Evolutionary conservation across 768 basidiomycete species (phyloP).

Genomic region (Tricholoma matsutake): DNA sequence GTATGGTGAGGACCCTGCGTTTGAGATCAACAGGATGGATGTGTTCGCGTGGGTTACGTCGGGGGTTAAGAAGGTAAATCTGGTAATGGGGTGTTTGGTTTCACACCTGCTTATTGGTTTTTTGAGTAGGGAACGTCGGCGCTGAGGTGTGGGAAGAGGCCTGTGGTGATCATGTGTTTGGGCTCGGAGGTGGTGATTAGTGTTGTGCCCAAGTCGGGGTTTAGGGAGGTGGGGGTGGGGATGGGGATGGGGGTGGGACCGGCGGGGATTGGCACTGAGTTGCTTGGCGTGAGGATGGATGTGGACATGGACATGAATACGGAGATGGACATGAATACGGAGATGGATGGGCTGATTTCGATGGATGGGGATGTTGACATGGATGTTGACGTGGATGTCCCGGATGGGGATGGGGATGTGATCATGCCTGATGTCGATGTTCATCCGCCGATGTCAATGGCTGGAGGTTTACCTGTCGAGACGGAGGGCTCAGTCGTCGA

Average conservation of each 20-base stretch:
- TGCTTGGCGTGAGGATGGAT: neutral
- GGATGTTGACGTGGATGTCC: no score
- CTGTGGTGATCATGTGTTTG: conserved; percentile 33
- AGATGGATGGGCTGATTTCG: neutral
- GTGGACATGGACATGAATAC: neutral
- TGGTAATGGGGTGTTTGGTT: no score
- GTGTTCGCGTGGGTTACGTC: conserved; percentile 40
- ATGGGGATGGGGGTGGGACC: neutral
- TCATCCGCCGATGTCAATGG: neutral
- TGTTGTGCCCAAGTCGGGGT: conserved; percentile 22
- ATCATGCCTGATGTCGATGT: neutral
- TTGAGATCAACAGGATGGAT: conserved; percentile 32
- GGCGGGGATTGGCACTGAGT: neutral
- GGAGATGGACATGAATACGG: neutral
- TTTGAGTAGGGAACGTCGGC: conserved; percentile 17
- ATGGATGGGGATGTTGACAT: conserved; percentile 12
- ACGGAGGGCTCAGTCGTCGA: neutral
- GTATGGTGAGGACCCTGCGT: conserved; percentile 33
- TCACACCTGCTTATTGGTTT: neutral
- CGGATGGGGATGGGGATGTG: neutral
- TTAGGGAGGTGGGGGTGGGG: neutral
- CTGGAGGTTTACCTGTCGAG: no score
- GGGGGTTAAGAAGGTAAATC: conserved; percentile 14
- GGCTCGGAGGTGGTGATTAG: conserved; percentile 37
- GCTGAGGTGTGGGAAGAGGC: conserved; percentile 25